Base-by-base conservation (phyloP, 2,329 filamentous ascomycete species). In the Penicillium brasilianum region DNA sequence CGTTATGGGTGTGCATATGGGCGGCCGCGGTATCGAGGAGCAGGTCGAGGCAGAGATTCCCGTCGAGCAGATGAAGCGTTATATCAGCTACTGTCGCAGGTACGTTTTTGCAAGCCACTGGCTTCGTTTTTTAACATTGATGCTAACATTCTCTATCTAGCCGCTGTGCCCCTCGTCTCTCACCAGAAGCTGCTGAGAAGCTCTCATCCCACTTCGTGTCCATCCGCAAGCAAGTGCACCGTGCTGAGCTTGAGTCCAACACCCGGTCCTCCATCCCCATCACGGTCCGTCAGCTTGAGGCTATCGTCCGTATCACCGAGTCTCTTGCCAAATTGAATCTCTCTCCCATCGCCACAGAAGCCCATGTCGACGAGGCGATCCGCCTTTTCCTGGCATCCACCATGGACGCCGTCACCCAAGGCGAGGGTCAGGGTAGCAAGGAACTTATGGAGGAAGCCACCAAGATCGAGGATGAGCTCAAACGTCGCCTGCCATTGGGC, bases 1-100 rank as follows among this genome's bases (percentile, higher is more conserved):
- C 85, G 94, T 99, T 73, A 97, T 99, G 88, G 88, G 90, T 49
- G 93, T 99, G 66, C 94, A 98, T 72, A 98, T 97, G 91, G 92
- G 93, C 60, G 91, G 91, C 14, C 88, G 90, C 56, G 90, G 91
- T 43, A 81, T 90, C 0, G 92, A 96, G 70, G 93, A 97, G 71
- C 87, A 91, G 64, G 83, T 88, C 1, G 91, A 96, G 75, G 90
- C 92, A 2, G 94, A 97, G 72, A 93, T 99, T 53, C 87, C 93
- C 0, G 90, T 98, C 1, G 95, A 98, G 55, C 97, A 96, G 81
- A 96, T 99, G 92, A 93, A 93, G 80, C 88, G 93, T 63, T 99
- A 98, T 74, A 90, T 99, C 73, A 96, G 91, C 69, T 99, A 98
- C 80, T 98, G 95, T 85, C 94, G 94, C 80, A 91, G 92, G 88